phyloP scores from a whole-genome alignment of 2,329 filamentous ascomycete species.

The Aspergillus pseudonomiae region DNA sequence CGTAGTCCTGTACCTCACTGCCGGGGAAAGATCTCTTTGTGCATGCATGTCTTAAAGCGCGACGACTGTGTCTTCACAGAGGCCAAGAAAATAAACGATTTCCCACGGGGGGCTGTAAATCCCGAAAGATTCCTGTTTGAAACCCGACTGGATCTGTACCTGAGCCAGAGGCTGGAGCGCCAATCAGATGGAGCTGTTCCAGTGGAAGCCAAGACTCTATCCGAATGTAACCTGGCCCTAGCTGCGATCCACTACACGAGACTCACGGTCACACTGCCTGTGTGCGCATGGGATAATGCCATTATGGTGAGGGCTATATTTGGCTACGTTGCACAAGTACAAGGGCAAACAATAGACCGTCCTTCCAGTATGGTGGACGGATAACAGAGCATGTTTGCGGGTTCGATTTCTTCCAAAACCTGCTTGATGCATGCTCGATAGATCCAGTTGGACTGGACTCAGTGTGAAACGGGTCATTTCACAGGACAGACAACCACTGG shows the following conservation, averaged over 20 bases:
- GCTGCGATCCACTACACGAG: too few species aligned
- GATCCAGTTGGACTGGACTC: neutral
- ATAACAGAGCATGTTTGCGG: neutral
- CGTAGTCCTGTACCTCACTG: neutral
- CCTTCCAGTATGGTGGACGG: neutral
- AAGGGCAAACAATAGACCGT: neutral
- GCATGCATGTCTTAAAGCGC: too few species aligned
- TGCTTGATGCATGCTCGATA: neutral
- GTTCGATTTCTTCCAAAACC: neutral
- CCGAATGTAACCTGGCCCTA: neutral
- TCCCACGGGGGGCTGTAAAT: neutral
- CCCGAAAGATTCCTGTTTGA: neutral
- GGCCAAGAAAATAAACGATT: too few species aligned
- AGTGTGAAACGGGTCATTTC: conserved; percentile 1
- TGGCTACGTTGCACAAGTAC: neutral
- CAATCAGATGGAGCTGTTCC: neutral
- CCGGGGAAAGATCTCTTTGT: too few species aligned
- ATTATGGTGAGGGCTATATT: neutral
- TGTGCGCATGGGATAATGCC: neutral
- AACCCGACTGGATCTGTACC: neutral
- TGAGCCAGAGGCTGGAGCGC: neutral
- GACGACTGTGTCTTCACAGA: too few species aligned
- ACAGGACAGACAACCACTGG: neutral
- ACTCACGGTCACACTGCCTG: neutral
- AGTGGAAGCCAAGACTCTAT: neutral